Evolutionary conservation across 2,329 filamentous ascomycete genomes (phyloP), one percentile per base, ranked within the genome.

Genomic region (Penicillium sp.): DNA sequence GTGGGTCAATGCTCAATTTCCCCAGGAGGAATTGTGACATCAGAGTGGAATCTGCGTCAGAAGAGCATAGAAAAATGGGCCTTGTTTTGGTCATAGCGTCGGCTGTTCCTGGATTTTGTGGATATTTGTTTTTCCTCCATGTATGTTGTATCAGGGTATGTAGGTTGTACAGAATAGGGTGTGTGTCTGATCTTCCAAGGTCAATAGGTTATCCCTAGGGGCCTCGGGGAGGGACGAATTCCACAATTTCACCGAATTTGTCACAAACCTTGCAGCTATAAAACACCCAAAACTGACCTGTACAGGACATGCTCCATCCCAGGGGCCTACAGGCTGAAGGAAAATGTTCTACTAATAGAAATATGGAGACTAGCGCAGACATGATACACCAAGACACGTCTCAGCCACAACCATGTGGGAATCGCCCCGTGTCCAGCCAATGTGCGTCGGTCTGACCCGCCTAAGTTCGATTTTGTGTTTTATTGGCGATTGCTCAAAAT

Each of bases 331-430:
- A 51, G 49, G 29, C 16, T 34, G 13, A 41, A 47, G 40, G 51
- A 23, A 31, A 38, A 43, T 57, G 58, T 65, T 63, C 62, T 64
- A 63, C 62, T 63, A 65, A 65, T 66, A 66, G 62, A 58, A 63
- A 58, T 59, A 60, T 60, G 59, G 64, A 65, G 59, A 53, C 62
- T 65, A 66, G 64, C 53, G 62, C 38, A 51, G 19, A 58, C 49
- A 55, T 64, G 62, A 66, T 65, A 63, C 62, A 62, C 52, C 57
- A 57, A 62, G 50, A 58, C 55, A 57, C 58, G 64, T 65, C 64
- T 64, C 64, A 65, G 64, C 63, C 63, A 66, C 64, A 64, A 59
- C 61, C 62, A 65, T 66, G 64, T 66, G 64, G 62, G 58, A 48
- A 62, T 55, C 36, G 56, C 55, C 50, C 48, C 50, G 53, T 51